These are phyloP conservation scores for Porcisia hertigi DNA, from an alignment of 208 protist species.

Conservation along the genomic window DNA sequence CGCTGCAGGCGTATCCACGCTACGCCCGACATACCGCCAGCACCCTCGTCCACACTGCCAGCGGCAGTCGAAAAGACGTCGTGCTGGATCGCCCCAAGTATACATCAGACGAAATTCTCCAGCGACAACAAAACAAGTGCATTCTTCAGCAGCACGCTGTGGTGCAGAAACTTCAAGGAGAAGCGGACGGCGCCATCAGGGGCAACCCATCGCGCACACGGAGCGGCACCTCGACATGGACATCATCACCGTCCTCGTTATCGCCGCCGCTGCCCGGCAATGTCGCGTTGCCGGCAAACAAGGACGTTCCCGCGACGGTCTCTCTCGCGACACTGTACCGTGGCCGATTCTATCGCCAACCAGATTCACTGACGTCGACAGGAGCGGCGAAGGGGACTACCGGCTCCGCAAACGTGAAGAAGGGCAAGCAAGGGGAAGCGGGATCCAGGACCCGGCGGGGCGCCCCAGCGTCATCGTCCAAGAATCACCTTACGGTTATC, in stretches of 20 bases:
- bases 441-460: neutral
- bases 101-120: conserved; percentile 42
- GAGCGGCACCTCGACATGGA: neutral
- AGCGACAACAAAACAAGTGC: conserved; percentile 44
- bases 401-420: neutral
- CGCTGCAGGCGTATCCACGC: conserved; percentile 34
- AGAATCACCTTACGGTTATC: neutral
- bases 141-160: conserved; percentile 63
- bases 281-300: neutral
- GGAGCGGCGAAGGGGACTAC: neutral
- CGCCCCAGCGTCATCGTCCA: neutral
- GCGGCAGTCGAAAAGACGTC: conserved; percentile 36
- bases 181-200: neutral
- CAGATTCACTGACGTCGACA: neutral
- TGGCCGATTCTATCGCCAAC: conserved; percentile 13
- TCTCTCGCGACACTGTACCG: conserved; percentile 8
- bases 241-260: neutral
- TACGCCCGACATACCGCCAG: conserved; percentile 69
- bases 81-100: conserved; percentile 48
- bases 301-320: neutral
- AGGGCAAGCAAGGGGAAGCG: neutral
- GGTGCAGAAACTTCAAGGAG: conserved; percentile 36
- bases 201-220: neutral
- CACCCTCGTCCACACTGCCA: conserved; percentile 59
- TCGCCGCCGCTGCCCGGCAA: neutral